phyloP scores from a whole-genome alignment of 179 eudicot genomes.

The Amaranthus tricolor region DNA sequence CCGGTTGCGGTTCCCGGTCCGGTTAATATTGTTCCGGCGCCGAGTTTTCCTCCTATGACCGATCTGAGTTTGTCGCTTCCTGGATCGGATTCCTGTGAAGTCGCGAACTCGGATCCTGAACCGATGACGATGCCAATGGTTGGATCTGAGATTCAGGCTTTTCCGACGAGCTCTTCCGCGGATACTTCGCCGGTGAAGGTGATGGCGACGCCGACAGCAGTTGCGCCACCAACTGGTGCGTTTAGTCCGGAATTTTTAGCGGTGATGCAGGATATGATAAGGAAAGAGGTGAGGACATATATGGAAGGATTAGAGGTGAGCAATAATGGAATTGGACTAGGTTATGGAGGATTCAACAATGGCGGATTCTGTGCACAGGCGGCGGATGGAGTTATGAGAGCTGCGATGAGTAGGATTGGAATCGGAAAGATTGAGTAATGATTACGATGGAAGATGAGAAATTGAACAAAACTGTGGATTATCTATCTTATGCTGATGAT shows the following conservation, averaged over 20 bases:
- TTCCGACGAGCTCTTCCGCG: constrained; percentile 1
- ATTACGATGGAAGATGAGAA: background rate
- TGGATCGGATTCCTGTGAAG: constrained; percentile 26
- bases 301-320: constrained; percentile 39
- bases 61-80: constrained; percentile 43
- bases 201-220: background rate
- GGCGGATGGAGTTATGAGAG: constrained; percentile 37
- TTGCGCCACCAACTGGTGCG: background rate
- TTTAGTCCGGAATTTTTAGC: constrained; percentile 40
- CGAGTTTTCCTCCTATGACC: constrained; percentile 19
- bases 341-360: constrained; percentile 6
- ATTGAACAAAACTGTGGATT: background rate
- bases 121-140: background rate
- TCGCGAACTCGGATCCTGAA: constrained; percentile 8
- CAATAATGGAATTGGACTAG: background rate
- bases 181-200: background rate
- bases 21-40: constrained; percentile 7
- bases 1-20: constrained; percentile 27
- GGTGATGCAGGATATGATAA: constrained; percentile 49
- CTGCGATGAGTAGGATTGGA: constrained; percentile 37
- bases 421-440: constrained; percentile 35
- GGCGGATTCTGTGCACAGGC: constrained; percentile 34
- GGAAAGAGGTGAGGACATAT: constrained; percentile 43
- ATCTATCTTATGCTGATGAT: background rate
- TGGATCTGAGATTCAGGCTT: constrained; percentile 11